Percentiles rank a stretch among this genome's conserved stretches.
These are phyloP conservation scores for Aspergillus pseudonomiae DNA, from an alignment of 2,329 filamentous ascomycete genomes.

Conservation along the genomic window DNA sequence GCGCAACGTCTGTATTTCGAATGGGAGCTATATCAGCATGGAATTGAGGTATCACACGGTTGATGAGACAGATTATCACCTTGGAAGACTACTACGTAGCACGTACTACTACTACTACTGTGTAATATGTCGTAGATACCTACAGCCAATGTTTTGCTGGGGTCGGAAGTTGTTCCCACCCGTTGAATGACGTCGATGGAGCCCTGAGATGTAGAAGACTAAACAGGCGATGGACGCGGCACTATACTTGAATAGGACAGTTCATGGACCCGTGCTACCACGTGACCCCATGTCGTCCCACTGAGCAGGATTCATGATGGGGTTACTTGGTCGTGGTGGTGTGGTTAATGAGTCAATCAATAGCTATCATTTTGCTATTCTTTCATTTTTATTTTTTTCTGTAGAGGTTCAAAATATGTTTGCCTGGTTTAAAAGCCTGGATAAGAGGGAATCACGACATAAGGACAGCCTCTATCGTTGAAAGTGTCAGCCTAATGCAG, in stretches of 20 bases:
- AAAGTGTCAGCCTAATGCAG: background rate
- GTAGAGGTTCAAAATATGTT: background rate
- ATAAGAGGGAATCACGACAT: background rate
- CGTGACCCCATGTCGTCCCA: background rate
- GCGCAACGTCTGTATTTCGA: background rate
- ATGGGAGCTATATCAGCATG: background rate
- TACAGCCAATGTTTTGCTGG: background rate
- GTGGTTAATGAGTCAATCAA: background rate
- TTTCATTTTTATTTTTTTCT: background rate
- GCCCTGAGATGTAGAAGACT: background rate
- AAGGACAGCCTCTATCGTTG: background rate
- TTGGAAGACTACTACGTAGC: background rate
- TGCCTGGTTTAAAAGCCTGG: background rate
- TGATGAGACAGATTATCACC: background rate
- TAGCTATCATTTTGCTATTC: no score
- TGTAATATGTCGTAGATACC: no score
- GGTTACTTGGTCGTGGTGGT: background rate
- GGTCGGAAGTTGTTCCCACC: background rate
- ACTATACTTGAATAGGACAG: background rate
- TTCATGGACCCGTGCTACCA: background rate
- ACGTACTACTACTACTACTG: no score
- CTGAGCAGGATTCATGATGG: background rate
- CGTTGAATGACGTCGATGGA: background rate
- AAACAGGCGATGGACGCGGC: background rate
- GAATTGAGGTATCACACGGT: background rate